phyloP scores from a whole-genome alignment of 179 eudicot species.

The Pouteria campechiana region DNA sequence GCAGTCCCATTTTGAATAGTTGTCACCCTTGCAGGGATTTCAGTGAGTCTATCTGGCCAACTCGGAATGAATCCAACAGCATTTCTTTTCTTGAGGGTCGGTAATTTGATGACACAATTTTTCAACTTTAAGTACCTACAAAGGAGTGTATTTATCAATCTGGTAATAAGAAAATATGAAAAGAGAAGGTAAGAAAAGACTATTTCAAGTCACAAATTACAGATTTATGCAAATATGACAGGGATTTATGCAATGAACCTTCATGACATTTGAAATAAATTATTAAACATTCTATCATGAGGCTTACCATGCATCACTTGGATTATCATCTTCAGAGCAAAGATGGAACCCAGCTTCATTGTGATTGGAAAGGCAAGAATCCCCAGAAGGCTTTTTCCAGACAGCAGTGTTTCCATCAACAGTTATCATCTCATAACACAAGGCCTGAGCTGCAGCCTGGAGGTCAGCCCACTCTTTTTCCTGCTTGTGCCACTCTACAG shows the following conservation, averaged over 20 bases:
- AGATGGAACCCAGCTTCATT: conserved; percentile 63
- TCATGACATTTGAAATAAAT: neutral
- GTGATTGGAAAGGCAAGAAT: conserved; percentile 67
- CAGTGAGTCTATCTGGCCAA: conserved; percentile 79
- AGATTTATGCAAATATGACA: too few species aligned
- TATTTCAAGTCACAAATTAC: too few species aligned
- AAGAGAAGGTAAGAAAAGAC: too few species aligned
- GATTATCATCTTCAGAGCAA: conserved; percentile 72
- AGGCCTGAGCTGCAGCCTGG: conserved; percentile 77
- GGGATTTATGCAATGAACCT: too few species aligned
- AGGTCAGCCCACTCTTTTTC: conserved; percentile 98
- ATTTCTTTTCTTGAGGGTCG: conserved; percentile 40
- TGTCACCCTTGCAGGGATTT: conserved; percentile 57
- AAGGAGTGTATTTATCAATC: conserved; percentile 2
- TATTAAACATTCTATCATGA: too few species aligned
- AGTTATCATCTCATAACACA: conserved; percentile 81
- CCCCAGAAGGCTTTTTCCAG: conserved; percentile 85
- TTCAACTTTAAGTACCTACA: conserved; percentile 71
- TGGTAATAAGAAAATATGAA: too few species aligned
- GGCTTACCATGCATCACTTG: conserved; percentile 72
- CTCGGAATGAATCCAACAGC: conserved; percentile 65
- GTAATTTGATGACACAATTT: conserved; percentile 72
- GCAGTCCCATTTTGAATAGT: conserved; percentile 53
- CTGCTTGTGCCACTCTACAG: conserved; percentile 87
- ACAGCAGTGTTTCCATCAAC: conserved; percentile 87